Conservation (phyloP, 768 basidiomycete species). For the Stropharia rugosoannulata region DNA sequence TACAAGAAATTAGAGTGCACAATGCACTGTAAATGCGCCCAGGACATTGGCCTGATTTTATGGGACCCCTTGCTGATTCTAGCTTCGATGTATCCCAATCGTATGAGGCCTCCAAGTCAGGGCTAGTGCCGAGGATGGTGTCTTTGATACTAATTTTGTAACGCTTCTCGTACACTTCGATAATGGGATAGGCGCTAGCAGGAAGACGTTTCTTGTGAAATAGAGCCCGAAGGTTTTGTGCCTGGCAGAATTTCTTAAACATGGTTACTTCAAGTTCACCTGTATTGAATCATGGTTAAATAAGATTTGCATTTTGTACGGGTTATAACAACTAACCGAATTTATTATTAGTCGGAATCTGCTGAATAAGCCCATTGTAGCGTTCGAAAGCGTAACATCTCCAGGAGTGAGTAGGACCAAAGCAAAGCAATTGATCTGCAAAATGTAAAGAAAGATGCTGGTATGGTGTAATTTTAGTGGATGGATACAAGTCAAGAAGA, state of each 20-base stretch:
- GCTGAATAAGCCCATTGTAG: conserved; percentile 23
- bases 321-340: conserved; percentile 23
- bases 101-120: background rate
- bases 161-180: background rate
- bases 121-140: background rate
- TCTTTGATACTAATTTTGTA: background rate
- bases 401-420: conserved; percentile 38
- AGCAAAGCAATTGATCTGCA: conserved; percentile 22
- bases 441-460: conserved; percentile 43
- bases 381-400: conserved; percentile 33
- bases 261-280: conserved; percentile 29
- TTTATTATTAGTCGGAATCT: conserved; percentile 26
- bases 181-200: background rate
- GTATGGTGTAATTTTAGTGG: conserved; percentile 26
- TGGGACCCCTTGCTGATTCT: background rate
- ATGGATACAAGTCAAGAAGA: conserved; percentile 28
- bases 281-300: conserved; percentile 4
- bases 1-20: background rate
- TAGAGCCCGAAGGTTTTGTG: conserved; percentile 20
- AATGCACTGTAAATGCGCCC: background rate
- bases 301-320: background rate
- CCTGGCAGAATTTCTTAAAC: conserved; percentile 21
- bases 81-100: too few relatives aligned
- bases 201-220: background rate
- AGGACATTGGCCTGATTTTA: background rate